A percentile compares a stretch with the other conserved stretches of the same genome.
Conservation (phyloP, 208 protist species). For the Trypanosoma congolense region DNA sequence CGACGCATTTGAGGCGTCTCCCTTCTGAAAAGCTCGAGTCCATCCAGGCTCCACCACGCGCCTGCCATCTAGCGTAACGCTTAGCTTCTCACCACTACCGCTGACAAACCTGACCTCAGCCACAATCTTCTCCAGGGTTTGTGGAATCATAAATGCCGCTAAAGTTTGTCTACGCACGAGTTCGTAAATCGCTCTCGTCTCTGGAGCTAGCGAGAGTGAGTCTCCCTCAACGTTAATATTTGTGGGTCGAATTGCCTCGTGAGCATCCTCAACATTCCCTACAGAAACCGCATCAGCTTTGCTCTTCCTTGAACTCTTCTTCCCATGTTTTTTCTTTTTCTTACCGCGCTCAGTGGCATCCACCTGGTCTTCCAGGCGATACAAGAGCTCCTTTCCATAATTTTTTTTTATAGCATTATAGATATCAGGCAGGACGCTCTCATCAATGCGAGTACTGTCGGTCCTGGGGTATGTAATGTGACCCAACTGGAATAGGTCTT, state of each 20-base stretch:
- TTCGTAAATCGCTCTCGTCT: conserved; percentile 76
- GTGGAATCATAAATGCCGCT: conserved; percentile 81
- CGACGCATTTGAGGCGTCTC: conserved; percentile 13
- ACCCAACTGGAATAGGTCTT: conserved; percentile 88
- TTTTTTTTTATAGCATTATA: conserved; percentile 97
- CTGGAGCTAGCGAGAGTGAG: conserved; percentile 41
- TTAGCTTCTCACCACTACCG: conserved; percentile 40
- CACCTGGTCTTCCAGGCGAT: conserved; percentile 50
- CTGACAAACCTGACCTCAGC: conserved; percentile 40
- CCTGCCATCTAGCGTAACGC: conserved; percentile 67
- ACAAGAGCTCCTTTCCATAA: conserved; percentile 93
- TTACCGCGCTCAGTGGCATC: conserved; percentile 83
- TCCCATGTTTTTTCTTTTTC: conserved; percentile 89
- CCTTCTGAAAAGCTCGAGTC: conserved; percentile 62
- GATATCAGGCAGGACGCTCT: conserved; percentile 96
- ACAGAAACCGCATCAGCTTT: conserved; percentile 3
- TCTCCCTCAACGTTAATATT: conserved; percentile 67
- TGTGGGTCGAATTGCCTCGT: conserved; percentile 89
- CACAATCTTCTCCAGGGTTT: conserved; percentile 59
- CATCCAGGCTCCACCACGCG: conserved; percentile 70
- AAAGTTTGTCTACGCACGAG: conserved; percentile 75
- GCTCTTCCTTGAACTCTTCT: conserved; percentile 33
- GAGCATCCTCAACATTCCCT: conserved; percentile 86
- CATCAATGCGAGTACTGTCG: conserved; percentile 86
- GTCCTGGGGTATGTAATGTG: conserved; percentile 89